These are phyloP conservation scores for Amauroascus verrucosus DNA, from an alignment of 2,329 filamentous ascomycete genomes.

Conservation along the genomic window DNA sequence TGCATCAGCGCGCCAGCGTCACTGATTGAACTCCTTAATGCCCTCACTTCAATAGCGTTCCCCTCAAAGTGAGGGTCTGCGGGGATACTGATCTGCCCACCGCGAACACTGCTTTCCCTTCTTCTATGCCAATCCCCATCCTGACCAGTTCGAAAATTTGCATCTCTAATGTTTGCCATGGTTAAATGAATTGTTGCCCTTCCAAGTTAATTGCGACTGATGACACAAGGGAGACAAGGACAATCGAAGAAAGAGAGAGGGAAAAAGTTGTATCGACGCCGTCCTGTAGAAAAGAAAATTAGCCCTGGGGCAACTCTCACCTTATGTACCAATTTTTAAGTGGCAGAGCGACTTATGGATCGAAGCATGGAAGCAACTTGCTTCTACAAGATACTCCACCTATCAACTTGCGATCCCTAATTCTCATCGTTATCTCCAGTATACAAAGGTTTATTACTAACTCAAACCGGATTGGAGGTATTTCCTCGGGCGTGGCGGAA, in stretches of 20 bases:
- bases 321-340: constrained; percentile 4
- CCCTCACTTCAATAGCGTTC: constrained; percentile 58
- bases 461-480: neutral
- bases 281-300: neutral
- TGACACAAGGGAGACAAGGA: too few relatives aligned
- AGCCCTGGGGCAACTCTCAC: neutral
- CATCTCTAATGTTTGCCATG: constrained; percentile 8
- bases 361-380: neutral
- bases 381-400: constrained; percentile 7
- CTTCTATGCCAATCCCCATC: constrained; percentile 5
- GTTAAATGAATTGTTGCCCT: neutral
- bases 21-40: constrained; percentile 56
- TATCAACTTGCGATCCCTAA: constrained; percentile 6
- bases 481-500: neutral
- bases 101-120: constrained; percentile 8
- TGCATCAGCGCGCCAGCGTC: constrained; percentile 63
- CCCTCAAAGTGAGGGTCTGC: constrained; percentile 33
- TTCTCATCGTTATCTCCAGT: constrained; percentile 9
- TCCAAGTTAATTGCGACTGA: neutral
- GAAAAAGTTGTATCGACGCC: neutral
- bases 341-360: neutral
- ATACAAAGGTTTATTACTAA: constrained; percentile 10
- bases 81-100: constrained; percentile 32
- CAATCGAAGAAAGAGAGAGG: neutral
- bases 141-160: neutral